These are phyloP conservation scores for Globisporangium cederbergense DNA, from an alignment of 352 stramenopile species.

Conservation along the genomic window DNA sequence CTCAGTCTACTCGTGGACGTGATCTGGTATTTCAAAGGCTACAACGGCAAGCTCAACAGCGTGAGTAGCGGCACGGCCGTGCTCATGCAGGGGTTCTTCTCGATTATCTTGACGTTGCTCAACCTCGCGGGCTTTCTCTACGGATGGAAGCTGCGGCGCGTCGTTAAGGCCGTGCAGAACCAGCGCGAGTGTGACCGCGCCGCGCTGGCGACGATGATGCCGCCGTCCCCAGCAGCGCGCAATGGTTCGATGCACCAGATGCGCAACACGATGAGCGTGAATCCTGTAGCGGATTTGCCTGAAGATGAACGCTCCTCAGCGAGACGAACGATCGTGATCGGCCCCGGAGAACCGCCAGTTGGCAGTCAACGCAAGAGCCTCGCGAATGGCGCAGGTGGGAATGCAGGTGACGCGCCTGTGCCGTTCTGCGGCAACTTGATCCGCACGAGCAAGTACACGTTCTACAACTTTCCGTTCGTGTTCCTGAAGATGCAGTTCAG, in stretches of 20 bases:
- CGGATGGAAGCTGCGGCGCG: slow-evolving; percentile 84
- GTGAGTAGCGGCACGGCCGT: slow-evolving; percentile 76
- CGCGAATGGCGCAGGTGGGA: slow-evolving; percentile 6
- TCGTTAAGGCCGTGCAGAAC: slow-evolving; percentile 82
- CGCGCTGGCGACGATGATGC: slow-evolving; percentile 75
- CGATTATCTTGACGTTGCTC: slow-evolving; percentile 70
- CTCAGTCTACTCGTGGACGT: slow-evolving; percentile 80
- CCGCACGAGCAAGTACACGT: slow-evolving; percentile 88
- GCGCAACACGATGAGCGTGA: slow-evolving; percentile 56
- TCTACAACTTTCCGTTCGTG: slow-evolving; percentile 89
- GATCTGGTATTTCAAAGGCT: slow-evolving; percentile 84
- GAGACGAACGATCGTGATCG: slow-evolving; percentile 47
- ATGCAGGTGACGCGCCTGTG: slow-evolving; percentile 22
- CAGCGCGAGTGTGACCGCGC: slow-evolving; percentile 79
- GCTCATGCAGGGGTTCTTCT: slow-evolving; percentile 87
- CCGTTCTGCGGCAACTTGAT: slow-evolving; percentile 79
- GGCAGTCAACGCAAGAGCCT: slow-evolving; percentile 27
- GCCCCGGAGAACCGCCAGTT: slow-evolving; percentile 20
- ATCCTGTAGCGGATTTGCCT: slow-evolving; percentile 41
- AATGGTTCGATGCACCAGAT: slow-evolving; percentile 41
- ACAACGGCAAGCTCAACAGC: slow-evolving; percentile 79
- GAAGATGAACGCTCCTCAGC: slow-evolving; percentile 31
- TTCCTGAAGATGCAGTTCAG: slow-evolving; percentile 91
- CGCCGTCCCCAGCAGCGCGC: slow-evolving; percentile 30
- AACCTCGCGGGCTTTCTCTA: slow-evolving; percentile 81